Evolutionary conservation across 1,284 basidiomycete genomes (phyloP), one percentile per base, ranked within the genome.

Genomic region (Ganoderma meredithae): DNA sequence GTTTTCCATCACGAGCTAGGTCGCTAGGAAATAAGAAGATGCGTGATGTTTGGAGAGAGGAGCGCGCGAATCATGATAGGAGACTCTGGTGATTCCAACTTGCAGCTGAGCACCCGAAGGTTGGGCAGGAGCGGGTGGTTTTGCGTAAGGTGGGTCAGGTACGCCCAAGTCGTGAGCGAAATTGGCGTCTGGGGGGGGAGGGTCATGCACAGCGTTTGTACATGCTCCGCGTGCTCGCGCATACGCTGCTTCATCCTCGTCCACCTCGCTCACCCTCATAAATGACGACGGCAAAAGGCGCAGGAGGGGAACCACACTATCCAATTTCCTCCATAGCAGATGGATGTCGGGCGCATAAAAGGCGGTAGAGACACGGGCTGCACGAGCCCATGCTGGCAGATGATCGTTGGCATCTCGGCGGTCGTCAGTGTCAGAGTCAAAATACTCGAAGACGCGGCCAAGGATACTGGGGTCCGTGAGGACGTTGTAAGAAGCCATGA

Each of bases 101-200:
- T 2, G 55, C 31, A 39, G 10, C 2, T 7, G 19, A 58, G 55
- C n/a, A 9, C 3, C 9, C 33, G 55, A 8, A 58, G 36, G 55
- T 58, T 39, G 3, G 55, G 55, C 19, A 58, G 22, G 6, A 58
- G 36, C 8, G 55, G 55, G 12, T 9, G n/a, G 31, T 17, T 19
- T 33, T 58, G 55, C 10, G 55, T 22, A 8, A 58, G 55, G n/a
- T 58, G 55, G 15, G 55, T 5, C 12, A 58, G 55, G 22, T 58
- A 58, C 9, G 0, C n/a, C 55, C 55, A 58, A 36, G 55, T 58
- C 17, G 33, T 10, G 22, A 27, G 55, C 17, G 33, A n/a, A 33
- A 33, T 55, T 19, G 36, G 36, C 36, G 36, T 39, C 36, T 39
- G 36, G 10, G 12, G n/a, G 10, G 12, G n/a, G 52, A 1, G 4